Evolutionary conservation across 140 eudicot genomes (phyloP).

Genomic region (Erigeron philadelphicus): DNA sequence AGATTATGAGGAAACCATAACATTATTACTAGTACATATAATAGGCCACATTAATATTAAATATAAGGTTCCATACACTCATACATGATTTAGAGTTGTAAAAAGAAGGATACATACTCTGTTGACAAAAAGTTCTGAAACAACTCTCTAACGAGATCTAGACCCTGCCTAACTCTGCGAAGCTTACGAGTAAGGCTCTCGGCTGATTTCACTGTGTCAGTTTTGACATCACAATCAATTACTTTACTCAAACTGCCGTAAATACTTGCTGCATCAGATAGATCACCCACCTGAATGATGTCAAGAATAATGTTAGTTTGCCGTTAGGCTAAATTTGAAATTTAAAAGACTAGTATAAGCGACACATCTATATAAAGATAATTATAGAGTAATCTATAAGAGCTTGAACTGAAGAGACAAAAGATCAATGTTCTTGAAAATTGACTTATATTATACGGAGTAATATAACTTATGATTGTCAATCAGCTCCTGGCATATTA

Average conservation of each 20-base stretch:
- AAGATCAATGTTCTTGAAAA: too few species aligned
- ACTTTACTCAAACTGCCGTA: conserved; percentile 54
- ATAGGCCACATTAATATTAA: not conserved
- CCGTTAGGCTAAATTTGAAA: too few species aligned
- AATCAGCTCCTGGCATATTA: too few species aligned
- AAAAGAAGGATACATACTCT: conserved; percentile 43
- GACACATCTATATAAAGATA: too few species aligned
- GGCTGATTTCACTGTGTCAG: conserved; percentile 58
- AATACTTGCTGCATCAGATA: conserved; percentile 51
- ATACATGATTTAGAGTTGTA: not conserved
- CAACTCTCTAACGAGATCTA: conserved; percentile 77
- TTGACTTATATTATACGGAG: too few species aligned
- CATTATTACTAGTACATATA: not conserved
- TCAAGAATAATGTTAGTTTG: not conserved
- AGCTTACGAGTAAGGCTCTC: conserved; percentile 91
- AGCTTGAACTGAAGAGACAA: too few species aligned
- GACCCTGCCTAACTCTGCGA: conserved; percentile 96
- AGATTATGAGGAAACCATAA: conserved; percentile 19
- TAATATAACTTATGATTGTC: too few species aligned
- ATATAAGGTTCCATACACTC: not conserved
- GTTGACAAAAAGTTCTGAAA: conserved; percentile 71
- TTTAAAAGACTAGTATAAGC: too few species aligned
- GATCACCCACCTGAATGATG: conserved; percentile 60
- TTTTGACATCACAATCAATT: conserved; percentile 60
- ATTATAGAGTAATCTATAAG: too few species aligned